Percentiles rank a stretch among this genome's conserved stretches.
These are phyloP conservation scores for Lablab purpureus DNA, from an alignment of 306 rosid genomes.

Conservation along the genomic window DNA sequence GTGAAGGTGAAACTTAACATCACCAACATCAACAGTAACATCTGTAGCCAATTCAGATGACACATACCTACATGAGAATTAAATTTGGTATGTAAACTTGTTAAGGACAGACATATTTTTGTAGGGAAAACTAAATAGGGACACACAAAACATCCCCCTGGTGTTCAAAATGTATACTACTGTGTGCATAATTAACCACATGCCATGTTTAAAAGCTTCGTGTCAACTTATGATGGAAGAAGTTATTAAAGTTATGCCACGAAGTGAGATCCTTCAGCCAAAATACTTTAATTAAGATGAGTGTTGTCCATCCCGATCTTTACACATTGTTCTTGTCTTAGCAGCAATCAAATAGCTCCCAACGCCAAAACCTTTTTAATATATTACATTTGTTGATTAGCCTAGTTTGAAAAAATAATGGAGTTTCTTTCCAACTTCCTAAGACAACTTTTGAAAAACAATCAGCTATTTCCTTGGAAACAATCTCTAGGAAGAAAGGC, in stretches of 20 bases:
- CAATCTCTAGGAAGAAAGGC: not conserved
- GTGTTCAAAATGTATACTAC: not conserved
- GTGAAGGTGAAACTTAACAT: conserved; percentile 86
- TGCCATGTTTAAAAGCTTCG: not conserved
- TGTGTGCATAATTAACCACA: not conserved
- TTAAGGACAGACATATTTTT: conserved; percentile 5
- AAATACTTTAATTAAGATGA: not conserved
- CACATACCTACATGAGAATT: conserved; percentile 64
- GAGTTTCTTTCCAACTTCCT: not conserved
- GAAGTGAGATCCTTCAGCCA: not conserved
- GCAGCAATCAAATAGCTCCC: conserved; percentile 13
- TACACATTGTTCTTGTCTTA: conserved; percentile 1
- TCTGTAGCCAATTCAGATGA: conserved; percentile 90
- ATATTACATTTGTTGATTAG: not conserved
- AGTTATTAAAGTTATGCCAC: not conserved
- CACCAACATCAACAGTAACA: conserved; percentile 71
- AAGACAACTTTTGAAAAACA: not conserved
- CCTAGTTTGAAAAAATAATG: not conserved
- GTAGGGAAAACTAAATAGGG: not conserved
- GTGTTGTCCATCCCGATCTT: not conserved
- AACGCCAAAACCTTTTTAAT: not conserved
- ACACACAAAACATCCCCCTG: not conserved
- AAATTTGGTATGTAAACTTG: conserved; percentile 17
- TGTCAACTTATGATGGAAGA: not conserved
- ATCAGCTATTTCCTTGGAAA: not conserved